These are phyloP conservation scores for Chlorella vulgaris DNA, from an alignment of 139 green algal genomes.

Conservation along the genomic window DNA sequence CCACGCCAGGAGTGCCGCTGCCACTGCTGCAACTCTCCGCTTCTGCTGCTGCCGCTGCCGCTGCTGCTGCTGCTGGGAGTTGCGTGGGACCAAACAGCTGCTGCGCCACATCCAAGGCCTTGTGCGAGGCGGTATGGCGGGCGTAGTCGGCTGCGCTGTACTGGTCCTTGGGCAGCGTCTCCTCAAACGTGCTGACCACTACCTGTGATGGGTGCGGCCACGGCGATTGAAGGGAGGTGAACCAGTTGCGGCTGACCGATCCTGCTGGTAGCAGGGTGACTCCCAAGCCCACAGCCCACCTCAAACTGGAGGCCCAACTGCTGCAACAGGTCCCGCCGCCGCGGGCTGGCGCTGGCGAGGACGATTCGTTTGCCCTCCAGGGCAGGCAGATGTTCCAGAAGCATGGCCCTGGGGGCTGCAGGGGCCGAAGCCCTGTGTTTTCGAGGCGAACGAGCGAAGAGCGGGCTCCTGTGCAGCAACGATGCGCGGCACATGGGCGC, in stretches of 20 bases:
- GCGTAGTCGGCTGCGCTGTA: slow-evolving; percentile 68
- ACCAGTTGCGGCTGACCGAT: too few relatives aligned
- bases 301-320: slow-evolving; percentile 74
- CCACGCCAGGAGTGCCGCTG: too few relatives aligned
- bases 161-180: slow-evolving; percentile 69
- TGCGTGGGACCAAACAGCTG: not conserved
- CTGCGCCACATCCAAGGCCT: slow-evolving; percentile 73
- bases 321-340: slow-evolving; percentile 68
- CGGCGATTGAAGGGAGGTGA: not conserved
- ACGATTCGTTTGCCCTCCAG: slow-evolving; percentile 64
- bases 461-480: too few relatives aligned
- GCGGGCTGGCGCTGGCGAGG: slow-evolving; percentile 68
- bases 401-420: slow-evolving; percentile 38
- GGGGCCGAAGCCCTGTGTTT: too few relatives aligned
- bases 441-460: too few relatives aligned
- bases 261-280: too few relatives aligned
- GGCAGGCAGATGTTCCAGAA: slow-evolving; percentile 58
- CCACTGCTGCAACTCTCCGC: not conserved
- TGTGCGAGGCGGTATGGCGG: slow-evolving; percentile 70
- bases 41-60: not conserved
- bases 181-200: slow-evolving; percentile 77
- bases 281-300: slow-evolving; percentile 20
- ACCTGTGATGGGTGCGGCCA: slow-evolving; percentile 47
- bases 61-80: slow-evolving; percentile 7
- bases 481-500: too few relatives aligned